Evolutionary conservation across 768 basidiomycete species (phyloP), one percentile per base, ranked within the genome.

Genomic region (Russula abietina): DNA sequence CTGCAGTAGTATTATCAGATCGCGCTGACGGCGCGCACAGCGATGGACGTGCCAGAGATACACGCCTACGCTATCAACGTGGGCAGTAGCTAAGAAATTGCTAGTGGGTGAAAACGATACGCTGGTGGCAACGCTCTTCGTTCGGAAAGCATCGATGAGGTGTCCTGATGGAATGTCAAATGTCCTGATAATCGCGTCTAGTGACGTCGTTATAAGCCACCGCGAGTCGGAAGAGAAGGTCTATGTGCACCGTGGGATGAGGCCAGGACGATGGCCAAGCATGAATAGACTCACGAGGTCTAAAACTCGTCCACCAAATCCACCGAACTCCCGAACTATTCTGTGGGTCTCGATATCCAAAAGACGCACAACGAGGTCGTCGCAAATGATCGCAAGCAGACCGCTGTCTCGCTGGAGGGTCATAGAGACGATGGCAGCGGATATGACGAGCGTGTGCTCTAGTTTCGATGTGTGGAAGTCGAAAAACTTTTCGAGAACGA

Each of bases 121-220:
- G 70, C 88, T 93, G 0, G 92, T 95, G 6, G 96, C 92, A 28
- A 96, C 82, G 67, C 88, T 91, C 32, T 88, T 76, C 10, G 93
- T 93, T 58, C 84, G 82, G 78, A 99, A 98, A 0, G 86, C 92
- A 69, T 98, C 93, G 57, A 99, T 94, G 41, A 98, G 78, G 30
- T 86, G 81, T 6, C 95, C 94, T 19, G 94, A 93, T 0, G 97
- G 96, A 28, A 99, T 81, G 71, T 99, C 96, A 72, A 93, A 99
- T 2, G 96, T 98, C 33, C 97, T 84, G 69, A 98, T 91, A 57
- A 89, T 80, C 0, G 92, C 91, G 73, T 99, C 97, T 45, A 97
- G 77, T 10, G 95, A 94, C 2, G 91, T 85, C 1, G 86, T 79
- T 46, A 98, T 81, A 55, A 99, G 78, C 97, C 96, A 98, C 58